Evolutionary conservation across 2,329 filamentous ascomycete genomes (phyloP), one percentile per base, ranked within the genome.

Genomic region (Orbilia oligospora): DNA sequence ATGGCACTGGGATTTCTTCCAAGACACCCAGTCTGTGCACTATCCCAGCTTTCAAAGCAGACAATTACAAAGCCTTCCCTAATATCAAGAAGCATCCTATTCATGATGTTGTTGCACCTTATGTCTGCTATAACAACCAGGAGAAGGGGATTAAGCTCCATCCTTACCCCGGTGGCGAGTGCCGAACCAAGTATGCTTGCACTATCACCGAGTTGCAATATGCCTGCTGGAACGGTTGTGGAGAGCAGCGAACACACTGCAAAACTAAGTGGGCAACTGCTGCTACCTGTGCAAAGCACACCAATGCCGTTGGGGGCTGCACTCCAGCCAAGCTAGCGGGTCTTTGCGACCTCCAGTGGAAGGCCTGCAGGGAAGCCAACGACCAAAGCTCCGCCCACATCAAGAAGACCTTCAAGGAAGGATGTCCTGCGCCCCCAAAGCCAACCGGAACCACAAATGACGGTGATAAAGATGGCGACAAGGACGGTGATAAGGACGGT

Each of bases 201-300:
- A 41, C 14, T 0, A 38, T 65, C 22, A 22, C 16, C 16, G 38
- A 76, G 33, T 65, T 76, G 20, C 66, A 71, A 44, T 38, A 24
- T 16, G 66, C 72, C 12, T 76, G 72, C 58, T 56, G 33, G 58
- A 76, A 76, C 51, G n/a, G 24, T n/a, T 76, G 72, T 49, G 46
- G 46, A 3, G 72, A 76, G n/a, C 72, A 76, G 55, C 6, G 30
- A 1, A 76, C 69, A 18, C 14, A 27, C 14, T 76, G 66, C 22
- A 16, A 10, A 0, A 30, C 41, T 3, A 27, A 24, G 0, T 70
- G 48, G 20, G 58, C 66, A 6, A 14, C 24, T n/a, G 12, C n/a
- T 3, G 49, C n/a, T 5, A 65, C 48, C n/a, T 65, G 61, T 49
- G 8, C n/a, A 24, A 61, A 24, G 6, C 14, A 18, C 20, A 14